Evolutionary conservation across 257 asterid species (phyloP), one percentile per base, ranked within the genome.

Genomic region (Lycium ferocissimum): DNA sequence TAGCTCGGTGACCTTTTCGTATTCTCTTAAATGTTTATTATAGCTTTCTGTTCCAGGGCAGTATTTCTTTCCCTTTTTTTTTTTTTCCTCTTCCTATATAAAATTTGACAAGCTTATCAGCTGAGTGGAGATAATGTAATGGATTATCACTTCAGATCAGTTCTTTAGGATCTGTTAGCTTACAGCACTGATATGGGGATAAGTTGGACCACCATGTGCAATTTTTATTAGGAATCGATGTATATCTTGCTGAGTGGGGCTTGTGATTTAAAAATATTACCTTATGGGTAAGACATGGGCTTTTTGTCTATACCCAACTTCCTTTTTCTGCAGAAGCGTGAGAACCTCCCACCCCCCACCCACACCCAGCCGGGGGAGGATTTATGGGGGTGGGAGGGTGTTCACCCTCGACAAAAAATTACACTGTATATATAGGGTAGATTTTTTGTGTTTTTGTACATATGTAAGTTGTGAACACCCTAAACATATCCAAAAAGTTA

Each of bases 141-240:
- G 33, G 33, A 26, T 26, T 76, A 53, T 33, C 4, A 7, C n/a
- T 65, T 54, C 57, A 38, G 71, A 51, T 80, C 18, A 49, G 81
- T 75, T 75, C 61, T 20, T 10, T 72, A n/a, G 58, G 57, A 63
- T 26, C 33, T 85, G 18, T 18, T 17, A 33, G 40, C n/a, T 80
- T 76, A 76, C 47, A 51, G 15, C 13, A 26, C 14, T 20, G 26
- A 17, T 53, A 78, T 53, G 49, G 14, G 26, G 82, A 53, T 78
- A 53, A 53, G 65, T 78, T 26, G 82, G 65, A 53, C 82, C 65
- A 78, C 82, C 65, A 7, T 51, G 8, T 78, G 82, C 2, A 78
- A 51, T 14, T 22, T 51, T 78, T 78, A 78, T 49, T 49, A 49
- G 62, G 81, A 22, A 1, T 57, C 62, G n/a, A 57, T 57, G 7